Conservation (phyloP, 352 stramenopile species). For the Ophiocytium majus region DNA sequence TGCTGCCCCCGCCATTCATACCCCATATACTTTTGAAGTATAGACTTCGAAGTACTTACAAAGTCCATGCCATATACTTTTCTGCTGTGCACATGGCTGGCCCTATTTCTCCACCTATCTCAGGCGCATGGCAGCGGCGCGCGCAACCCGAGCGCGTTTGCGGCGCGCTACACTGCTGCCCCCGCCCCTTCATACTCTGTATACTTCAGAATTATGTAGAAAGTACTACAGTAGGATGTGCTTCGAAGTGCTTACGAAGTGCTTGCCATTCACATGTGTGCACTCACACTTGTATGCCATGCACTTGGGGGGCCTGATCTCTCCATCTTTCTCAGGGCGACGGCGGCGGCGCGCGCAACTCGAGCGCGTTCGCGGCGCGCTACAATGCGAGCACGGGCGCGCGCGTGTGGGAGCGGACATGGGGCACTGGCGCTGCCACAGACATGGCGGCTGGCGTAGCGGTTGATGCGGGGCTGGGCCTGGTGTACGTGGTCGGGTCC, state of each 20-base stretch:
- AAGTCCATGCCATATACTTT: not conserved
- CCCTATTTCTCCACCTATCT: not conserved
- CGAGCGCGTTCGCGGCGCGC: slow-evolving; percentile 2
- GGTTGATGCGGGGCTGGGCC: slow-evolving; percentile 22
- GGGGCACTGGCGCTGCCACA: slow-evolving; percentile 27
- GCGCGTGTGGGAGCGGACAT: slow-evolving; percentile 29
- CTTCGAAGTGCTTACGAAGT: not conserved
- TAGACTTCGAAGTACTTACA: not conserved
- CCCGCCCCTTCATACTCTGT: not conserved
- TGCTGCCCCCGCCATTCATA: not conserved
- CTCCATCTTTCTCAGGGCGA: not conserved
- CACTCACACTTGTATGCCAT: not conserved
- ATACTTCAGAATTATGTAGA: not conserved
- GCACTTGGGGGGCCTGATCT: not conserved
- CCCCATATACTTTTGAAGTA: not conserved
- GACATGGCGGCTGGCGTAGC: slow-evolving; percentile 38
- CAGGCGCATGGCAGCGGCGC: too few relatives aligned
- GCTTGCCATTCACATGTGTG: not conserved
- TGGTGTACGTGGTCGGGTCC: slow-evolving; percentile 45
- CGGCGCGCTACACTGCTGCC: not conserved
- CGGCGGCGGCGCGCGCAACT: not conserved
- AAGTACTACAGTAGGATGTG: not conserved
- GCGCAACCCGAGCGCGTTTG: not conserved
- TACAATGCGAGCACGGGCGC: not conserved
- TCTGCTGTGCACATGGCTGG: not conserved